Conservation (phyloP, 225 moss, liverwort and hornwort species). For the Takakia lepidozioides region DNA sequence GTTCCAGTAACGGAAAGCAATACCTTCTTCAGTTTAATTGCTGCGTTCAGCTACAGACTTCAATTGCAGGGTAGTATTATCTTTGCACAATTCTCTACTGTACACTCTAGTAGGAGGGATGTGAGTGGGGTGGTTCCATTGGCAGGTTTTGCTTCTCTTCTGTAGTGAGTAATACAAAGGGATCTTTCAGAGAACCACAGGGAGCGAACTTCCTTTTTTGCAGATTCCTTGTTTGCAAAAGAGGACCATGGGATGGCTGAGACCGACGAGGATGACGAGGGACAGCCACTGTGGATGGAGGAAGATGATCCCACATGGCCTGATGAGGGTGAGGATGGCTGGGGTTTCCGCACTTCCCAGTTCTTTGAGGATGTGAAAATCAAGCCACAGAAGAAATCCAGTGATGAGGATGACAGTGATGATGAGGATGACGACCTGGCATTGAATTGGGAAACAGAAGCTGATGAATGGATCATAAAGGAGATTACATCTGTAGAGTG, state of each 20-base stretch:
- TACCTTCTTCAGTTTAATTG: too few relatives aligned
- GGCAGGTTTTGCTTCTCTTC: not conserved
- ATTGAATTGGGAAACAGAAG: conserved; percentile 47
- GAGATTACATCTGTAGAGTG: conserved; percentile 44
- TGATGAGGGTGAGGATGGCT: conserved; percentile 45
- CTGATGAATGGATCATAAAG: conserved; percentile 40
- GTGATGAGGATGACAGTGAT: conserved; percentile 15
- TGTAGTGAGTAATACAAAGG: not conserved
- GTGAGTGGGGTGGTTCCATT: too few relatives aligned
- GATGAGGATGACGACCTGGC: conserved; percentile 27
- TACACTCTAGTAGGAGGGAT: too few relatives aligned
- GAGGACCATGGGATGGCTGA: not conserved
- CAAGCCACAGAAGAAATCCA: conserved; percentile 13
- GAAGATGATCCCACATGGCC: conserved; percentile 66
- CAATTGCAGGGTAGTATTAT: not conserved
- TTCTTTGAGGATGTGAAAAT: conserved; percentile 52
- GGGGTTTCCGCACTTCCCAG: conserved; percentile 55
- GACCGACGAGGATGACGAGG: conserved; percentile 16
- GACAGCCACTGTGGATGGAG: conserved; percentile 39
- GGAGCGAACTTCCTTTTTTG: too few relatives aligned
- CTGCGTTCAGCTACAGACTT: too few relatives aligned
- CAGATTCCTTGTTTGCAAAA: conserved; percentile 1
- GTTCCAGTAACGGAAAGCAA: too few relatives aligned
- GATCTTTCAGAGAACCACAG: not conserved
- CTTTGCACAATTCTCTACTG: not conserved